These are phyloP conservation scores for Penstemon barbatus DNA, from an alignment of 257 asterid species.

Conservation along the genomic window DNA sequence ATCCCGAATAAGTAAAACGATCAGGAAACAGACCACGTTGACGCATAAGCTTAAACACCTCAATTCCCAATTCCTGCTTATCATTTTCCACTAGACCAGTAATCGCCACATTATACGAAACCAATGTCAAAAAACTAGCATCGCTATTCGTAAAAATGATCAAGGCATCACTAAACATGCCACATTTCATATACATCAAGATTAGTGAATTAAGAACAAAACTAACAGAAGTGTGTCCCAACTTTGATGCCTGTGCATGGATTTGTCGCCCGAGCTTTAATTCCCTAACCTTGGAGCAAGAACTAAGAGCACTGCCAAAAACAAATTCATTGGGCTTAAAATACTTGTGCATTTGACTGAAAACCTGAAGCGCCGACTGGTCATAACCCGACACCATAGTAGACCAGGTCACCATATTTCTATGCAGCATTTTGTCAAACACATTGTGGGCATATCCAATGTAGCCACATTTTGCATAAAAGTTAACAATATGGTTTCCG, in stretches of 20 bases:
- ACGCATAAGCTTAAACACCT: conserved; percentile 49
- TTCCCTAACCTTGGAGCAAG: conserved; percentile 57
- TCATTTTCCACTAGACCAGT: conserved; percentile 63
- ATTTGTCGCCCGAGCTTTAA: conserved; percentile 55
- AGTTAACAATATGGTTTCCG: conserved; percentile 58
- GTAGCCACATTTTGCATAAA: conserved; percentile 71
- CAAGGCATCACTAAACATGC: conserved; percentile 52
- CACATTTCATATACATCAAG: conserved; percentile 69
- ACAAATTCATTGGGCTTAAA: conserved; percentile 60
- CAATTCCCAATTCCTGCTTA: conserved; percentile 50
- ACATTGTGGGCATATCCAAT: conserved; percentile 43
- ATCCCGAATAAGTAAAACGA: conserved; percentile 66
- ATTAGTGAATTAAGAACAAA: conserved; percentile 66
- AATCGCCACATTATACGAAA: conserved; percentile 59
- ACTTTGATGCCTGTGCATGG: conserved; percentile 57
- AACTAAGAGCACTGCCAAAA: conserved; percentile 61
- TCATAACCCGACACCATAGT: conserved; percentile 70
- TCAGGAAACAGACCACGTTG: conserved; percentile 60
- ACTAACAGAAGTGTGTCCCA: conserved; percentile 41
- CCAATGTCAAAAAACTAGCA: conserved; percentile 33
- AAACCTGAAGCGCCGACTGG: conserved; percentile 53
- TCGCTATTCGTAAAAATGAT: conserved; percentile 36
- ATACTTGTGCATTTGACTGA: conserved; percentile 42
- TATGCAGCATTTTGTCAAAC: conserved; percentile 60
- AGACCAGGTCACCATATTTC: conserved; percentile 71